Evolutionary conservation across 1,284 basidiomycete genomes (phyloP), one percentile per base, ranked within the genome.

Genomic region (Hymenochaete sp.): DNA sequence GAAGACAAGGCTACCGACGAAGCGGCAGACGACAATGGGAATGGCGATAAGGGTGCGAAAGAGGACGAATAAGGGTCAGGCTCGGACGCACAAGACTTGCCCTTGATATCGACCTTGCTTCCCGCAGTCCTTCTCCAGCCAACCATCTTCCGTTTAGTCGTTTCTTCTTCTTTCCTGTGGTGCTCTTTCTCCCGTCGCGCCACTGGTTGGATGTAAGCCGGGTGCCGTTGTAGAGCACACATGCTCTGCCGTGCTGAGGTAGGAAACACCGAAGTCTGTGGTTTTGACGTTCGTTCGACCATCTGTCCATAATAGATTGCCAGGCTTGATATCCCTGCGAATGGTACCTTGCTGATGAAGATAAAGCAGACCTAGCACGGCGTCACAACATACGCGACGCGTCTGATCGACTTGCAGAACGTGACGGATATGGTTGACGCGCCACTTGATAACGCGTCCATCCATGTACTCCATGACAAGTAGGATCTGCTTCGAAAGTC

Each of bases 311-410:
- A 99, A 75, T 27, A 99, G 78, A 62, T 99, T 99, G 48, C 91
- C 92, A 9, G 96, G 96, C 64, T 98, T 98, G 70, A 98, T 98
- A 65, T 99, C 96, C 48, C 96, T 89, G 65, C 98, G 96, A 43
- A 98, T 98, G 63, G 98, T 97, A 28, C 95, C 95, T 60, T 98
- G 91, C 57, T 88, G 80, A 62, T 98, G 95, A 4, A 98, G 67
- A 61, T 97, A 98, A 60, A 96, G 91, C 37, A 98, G 75, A 21
- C 95, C 95, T 14, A 95, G 77, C 33, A 96, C 79, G 39, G 93
- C 86, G 62, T 98, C 95, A 47, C 95, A 79, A 58, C 93, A 83
- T 38, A 93, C 93, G 45, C 82, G 74, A 28, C 93, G 70, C 5
- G 86, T 84, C 61, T 97, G 87, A 44, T 80, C 77, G 11, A 96